Base-by-base conservation (phyloP, 208 protist genomes). In the Phytomonas sp. region DNA sequence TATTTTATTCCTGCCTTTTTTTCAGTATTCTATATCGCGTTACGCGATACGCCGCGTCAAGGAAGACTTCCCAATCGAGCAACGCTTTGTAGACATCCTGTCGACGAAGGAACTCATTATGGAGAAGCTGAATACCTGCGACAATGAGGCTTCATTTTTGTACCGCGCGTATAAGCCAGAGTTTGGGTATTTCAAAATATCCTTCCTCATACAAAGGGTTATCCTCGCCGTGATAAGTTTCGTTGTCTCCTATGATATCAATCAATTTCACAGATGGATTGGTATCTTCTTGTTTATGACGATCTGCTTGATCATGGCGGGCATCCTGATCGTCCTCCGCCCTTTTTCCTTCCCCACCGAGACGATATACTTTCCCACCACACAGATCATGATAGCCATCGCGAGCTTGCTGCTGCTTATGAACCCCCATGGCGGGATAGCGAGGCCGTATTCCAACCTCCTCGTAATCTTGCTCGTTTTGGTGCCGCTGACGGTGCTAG, bases 131-230 rank as follows among this genome's bases (percentile, higher is more conserved):
- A 59, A 77, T n/a, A 75, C 68, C 28, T 89, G 85, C 1, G 59
- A 72, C 37, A 91, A 91, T 67, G 68, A 80, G 59, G 83, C 84
- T 4, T 62, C 71, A 60, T 83, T 84, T 33, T 73, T 87, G 26
- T 94, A 88, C 60, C 70, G 77, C 30, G 83, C 82, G 3, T 94
- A 84, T 70, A 85, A 80, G 70, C 77, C 71, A 7, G 43, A 78
- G 43, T 91, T 79, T 59, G 77, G 78, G 60, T 84, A 80, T 66
- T 87, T 84, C 40, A 77, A 80, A n/a, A 67, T 92, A 4, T 77
- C 70, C 15, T 88, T 91, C 66, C 53, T 94, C 30, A 20, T 88
- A 59, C 85, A 94, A 67, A 89, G 87, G 43, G 71, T 89, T 36
- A 32, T 88, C 4, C 43, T 94, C 0, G 82, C 77, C n/a, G n/a